Conservation (phyloP, 192 early-diverging fungal species). For the Coemansia sp. region DNA sequence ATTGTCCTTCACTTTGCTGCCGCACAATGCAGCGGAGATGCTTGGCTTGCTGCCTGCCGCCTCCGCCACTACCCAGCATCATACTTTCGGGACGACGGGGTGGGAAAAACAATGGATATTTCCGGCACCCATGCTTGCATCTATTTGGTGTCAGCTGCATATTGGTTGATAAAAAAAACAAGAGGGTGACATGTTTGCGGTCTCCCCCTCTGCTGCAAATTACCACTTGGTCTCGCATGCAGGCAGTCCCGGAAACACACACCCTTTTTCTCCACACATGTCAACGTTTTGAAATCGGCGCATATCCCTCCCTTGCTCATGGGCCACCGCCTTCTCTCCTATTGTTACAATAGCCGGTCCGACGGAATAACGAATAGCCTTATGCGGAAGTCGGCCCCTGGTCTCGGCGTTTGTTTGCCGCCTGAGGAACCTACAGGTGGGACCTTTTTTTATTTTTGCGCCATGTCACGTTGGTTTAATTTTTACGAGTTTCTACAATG, state of each 20-base stretch:
- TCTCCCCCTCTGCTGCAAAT: not conserved
- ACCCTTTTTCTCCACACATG: not conserved
- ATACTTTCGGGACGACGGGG: not conserved
- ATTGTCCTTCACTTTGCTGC: not conserved
- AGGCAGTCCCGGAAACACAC: not conserved
- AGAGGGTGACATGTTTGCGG: not conserved
- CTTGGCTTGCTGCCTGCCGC: not conserved
- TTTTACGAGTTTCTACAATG: not conserved
- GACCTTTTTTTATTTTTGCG: not conserved
- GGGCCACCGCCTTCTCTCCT: not conserved
- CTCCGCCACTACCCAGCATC: not conserved
- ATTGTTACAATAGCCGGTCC: constrained; percentile 1
- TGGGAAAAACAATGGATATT: not conserved
- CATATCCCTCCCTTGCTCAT: not conserved
- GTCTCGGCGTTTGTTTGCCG: not conserved
- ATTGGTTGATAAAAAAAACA: not conserved
- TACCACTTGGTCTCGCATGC: not conserved
- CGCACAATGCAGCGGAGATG: not conserved
- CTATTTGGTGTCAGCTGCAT: not conserved
- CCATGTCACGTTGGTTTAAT: not conserved
- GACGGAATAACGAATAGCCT: not conserved
- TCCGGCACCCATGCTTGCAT: not conserved
- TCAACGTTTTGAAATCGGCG: constrained; percentile 3
- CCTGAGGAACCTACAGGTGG: too few relatives aligned
- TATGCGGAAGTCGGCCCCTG: not conserved